These are phyloP conservation scores for Monosporascus sp. DNA, from an alignment of 2,329 filamentous ascomycete species.

Conservation along the genomic window DNA sequence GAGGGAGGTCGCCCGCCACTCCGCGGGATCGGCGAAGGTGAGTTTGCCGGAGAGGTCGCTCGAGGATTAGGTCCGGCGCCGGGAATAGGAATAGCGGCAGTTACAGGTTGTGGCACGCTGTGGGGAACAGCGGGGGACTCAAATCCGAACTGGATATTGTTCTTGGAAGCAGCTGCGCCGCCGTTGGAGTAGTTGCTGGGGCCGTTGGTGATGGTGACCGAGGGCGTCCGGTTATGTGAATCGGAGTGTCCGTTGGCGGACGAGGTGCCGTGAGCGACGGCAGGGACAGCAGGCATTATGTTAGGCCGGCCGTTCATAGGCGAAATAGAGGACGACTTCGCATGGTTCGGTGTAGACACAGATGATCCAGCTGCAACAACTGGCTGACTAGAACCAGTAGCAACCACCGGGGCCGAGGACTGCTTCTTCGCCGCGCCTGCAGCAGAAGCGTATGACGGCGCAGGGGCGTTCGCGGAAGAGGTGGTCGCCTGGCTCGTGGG, in stretches of 20 bases:
- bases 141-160: slow-evolving; percentile 77
- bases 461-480: slow-evolving; percentile 49
- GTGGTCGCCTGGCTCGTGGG: slow-evolving; percentile 52
- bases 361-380: slow-evolving; percentile 51
- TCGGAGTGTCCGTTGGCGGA: slow-evolving; percentile 63
- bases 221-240: slow-evolving; percentile 79
- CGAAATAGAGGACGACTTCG: slow-evolving; percentile 62
- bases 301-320: slow-evolving; percentile 79
- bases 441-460: slow-evolving; percentile 62
- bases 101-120: slow-evolving; percentile 57
- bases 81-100: slow-evolving; percentile 59
- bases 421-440: slow-evolving; percentile 59
- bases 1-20: slow-evolving; percentile 84
- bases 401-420: slow-evolving; percentile 54
- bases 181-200: slow-evolving; percentile 75
- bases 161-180: slow-evolving; percentile 55
- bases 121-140: slow-evolving; percentile 62
- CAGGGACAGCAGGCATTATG: slow-evolving; percentile 64
- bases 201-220: slow-evolving; percentile 84
- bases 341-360: slow-evolving; percentile 50
- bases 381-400: slow-evolving; percentile 51
- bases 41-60: slow-evolving; percentile 77
- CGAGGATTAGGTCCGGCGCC: slow-evolving; percentile 58
- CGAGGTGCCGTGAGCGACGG: slow-evolving; percentile 57
- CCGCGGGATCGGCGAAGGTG: slow-evolving; percentile 88